phyloP scores from a whole-genome alignment of 371 early-diverging fungal genomes.

The Mucor irregularis region DNA sequence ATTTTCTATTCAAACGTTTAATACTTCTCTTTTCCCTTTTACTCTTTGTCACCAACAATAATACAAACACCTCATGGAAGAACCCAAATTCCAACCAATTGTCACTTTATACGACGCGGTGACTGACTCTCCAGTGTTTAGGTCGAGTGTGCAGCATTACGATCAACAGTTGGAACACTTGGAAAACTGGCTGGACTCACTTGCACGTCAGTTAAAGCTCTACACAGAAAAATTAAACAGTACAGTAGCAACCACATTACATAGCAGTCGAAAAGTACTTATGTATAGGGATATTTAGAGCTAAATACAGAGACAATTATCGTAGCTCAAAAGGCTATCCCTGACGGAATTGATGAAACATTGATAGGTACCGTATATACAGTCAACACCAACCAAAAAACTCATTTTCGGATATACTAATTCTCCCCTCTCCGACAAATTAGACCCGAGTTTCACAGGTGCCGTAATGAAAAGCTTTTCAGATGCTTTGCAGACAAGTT shows the following conservation, averaged over 20 bases:
- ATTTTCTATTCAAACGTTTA: neutral
- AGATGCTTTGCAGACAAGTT: conserved; percentile 46
- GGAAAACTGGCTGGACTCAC: conserved; percentile 59
- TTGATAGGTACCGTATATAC: conserved; percentile 26
- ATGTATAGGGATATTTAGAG: conserved; percentile 10
- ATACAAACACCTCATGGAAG: conserved; percentile 4
- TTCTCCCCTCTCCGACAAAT: conserved; percentile 2
- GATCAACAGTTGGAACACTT: conserved; percentile 66
- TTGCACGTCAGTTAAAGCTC: conserved; percentile 39
- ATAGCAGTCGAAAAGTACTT: neutral
- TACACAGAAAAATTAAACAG: conserved; percentile 51
- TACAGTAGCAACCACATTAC: conserved; percentile 17
- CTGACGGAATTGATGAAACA: conserved; percentile 30
- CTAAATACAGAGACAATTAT: conserved; percentile 26
- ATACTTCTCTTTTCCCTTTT: neutral
- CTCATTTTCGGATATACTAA: conserved; percentile 7
- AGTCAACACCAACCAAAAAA: neutral
- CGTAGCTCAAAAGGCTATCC: conserved; percentile 32
- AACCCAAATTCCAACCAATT: conserved; percentile 12
- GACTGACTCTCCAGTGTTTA: conserved; percentile 69
- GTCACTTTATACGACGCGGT: conserved; percentile 49
- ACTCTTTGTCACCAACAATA: neutral
- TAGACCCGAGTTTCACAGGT: conserved; percentile 33
- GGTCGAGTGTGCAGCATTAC: conserved; percentile 61
- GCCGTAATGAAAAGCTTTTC: conserved; percentile 40